Evolutionary conservation across 2,329 filamentous ascomycete species (phyloP).

Genomic region (Cordyceps cicadae): DNA sequence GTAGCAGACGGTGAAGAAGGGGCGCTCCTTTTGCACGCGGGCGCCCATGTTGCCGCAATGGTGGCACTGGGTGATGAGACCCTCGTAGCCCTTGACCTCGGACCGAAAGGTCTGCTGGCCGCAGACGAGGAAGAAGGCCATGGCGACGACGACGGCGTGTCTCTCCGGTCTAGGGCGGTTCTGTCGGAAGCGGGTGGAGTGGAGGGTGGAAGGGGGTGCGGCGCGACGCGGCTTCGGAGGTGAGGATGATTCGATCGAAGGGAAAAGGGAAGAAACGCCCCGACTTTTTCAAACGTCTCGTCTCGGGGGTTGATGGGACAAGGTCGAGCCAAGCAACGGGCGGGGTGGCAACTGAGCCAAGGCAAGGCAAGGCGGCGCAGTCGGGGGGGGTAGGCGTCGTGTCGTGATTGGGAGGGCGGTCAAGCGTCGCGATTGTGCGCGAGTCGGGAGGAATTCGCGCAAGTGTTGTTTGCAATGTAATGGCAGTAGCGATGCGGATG

Average conservation of each 20-base stretch:
- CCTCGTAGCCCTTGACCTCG: conserved; percentile 53
- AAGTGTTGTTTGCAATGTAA: background rate
- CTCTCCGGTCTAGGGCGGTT: no score
- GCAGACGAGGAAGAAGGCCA: conserved; percentile 57
- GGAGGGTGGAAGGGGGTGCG: no score
- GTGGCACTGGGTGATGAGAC: conserved; percentile 53
- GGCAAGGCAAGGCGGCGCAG: no score
- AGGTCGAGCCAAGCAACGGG: background rate
- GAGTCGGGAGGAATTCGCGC: no score
- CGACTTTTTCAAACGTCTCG: background rate
- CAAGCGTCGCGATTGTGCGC: no score
- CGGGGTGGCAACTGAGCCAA: background rate
- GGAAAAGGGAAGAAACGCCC: no score
- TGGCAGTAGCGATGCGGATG: background rate
- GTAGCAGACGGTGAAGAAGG: conserved; percentile 77
- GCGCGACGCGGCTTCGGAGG: no score
- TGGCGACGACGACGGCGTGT: no score
- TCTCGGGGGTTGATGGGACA: background rate
- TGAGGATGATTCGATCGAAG: no score
- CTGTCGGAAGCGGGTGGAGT: no score
- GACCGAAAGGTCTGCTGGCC: conserved; percentile 55
- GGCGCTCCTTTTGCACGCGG: conserved; percentile 53
- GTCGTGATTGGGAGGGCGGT: no score
- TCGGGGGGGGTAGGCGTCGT: no score
- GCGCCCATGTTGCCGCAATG: conserved; percentile 59